Evolutionary conservation across 2,329 filamentous ascomycete genomes (phyloP), one percentile per base, ranked within the genome.

Genomic region (Harringtonia aguacate): DNA sequence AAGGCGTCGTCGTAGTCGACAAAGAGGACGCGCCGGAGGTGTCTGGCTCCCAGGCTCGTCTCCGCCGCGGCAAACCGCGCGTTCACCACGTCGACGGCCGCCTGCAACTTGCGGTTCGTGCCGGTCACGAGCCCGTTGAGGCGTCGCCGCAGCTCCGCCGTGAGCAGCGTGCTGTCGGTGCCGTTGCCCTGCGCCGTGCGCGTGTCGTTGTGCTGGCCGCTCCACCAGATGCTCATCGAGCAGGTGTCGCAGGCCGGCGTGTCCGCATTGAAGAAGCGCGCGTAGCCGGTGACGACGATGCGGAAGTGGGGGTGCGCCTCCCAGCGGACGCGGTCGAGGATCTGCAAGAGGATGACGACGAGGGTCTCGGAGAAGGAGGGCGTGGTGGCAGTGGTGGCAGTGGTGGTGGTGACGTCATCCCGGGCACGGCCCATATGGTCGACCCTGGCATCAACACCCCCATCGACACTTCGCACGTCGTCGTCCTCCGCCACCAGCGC

Each of bases 281-380:
- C 67, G 50, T 72, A 71, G 5, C 68, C 68, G 1, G 67, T 70
- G 5, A 71, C 56, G n/a, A 63, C 60, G 44, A 71, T 54, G 34
- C 58, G 55, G 49, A 71, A 70, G 46, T 54, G 56, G 4, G 64
- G 63, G 15, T 58, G 59, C 56, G 61, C 63, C 56, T 70, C 67
- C 67, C 67, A 70, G 21, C 56, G 57, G 8, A 64, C 60, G 31
- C 55, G 57, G 48, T 69, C 64, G 22, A 71, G 59, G 36, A 69
- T 62, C 55, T 69, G 65, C 50, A 58, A 58, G 46, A 70, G 58
- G 37, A 64, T 54, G 20, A 68, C 50, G 8, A 56, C 52, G 7
- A 70, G 54, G 7, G 61, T 58, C n/a, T 58, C 51, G 4, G 31
- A 18, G 18, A 49, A 49, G 12, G 39, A n/a, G n/a, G n/a, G n/a